Conservation (phyloP, 805 yeast species). For the Wickerhamiella bombiphila region DNA sequence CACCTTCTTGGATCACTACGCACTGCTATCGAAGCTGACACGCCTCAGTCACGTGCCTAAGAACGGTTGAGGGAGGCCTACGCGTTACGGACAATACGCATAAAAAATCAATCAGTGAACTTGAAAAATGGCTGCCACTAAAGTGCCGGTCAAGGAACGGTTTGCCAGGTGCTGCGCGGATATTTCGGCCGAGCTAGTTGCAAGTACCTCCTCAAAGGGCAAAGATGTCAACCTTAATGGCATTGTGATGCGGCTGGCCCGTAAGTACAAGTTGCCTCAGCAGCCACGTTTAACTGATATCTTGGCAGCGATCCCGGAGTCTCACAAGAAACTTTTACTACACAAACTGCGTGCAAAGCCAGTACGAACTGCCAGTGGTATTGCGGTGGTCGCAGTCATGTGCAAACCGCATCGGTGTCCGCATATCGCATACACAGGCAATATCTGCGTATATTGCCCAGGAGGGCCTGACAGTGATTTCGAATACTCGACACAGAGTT, state of each 20-base stretch:
- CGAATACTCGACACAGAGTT: conserved; percentile 94
- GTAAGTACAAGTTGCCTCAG: conserved; percentile 76
- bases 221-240: conserved; percentile 85
- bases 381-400: conserved; percentile 98
- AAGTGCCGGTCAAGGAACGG: conserved; percentile 85
- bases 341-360: conserved; percentile 98
- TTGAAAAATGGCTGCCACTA: conserved; percentile 32
- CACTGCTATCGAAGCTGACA: no score
- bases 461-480: conserved; percentile 99
- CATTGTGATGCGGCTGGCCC: conserved; percentile 66
- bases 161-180: conserved; percentile 88
- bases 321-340: conserved; percentile 74
- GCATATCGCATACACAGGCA: conserved; percentile 96
- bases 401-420: conserved; percentile 99
- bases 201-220: conserved; percentile 41
- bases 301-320: conserved; percentile 89
- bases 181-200: conserved; percentile 72
- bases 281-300: conserved; percentile 94
- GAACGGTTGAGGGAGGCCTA: no score
- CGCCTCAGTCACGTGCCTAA: no score
- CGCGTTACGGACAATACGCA: no score
- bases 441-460: conserved; percentile 94
- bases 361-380: conserved; percentile 95
- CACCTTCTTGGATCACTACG: no score
- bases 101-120: neutral